phyloP scores from a whole-genome alignment of 768 basidiomycete genomes.

The Rhodocollybia butyracea region DNA sequence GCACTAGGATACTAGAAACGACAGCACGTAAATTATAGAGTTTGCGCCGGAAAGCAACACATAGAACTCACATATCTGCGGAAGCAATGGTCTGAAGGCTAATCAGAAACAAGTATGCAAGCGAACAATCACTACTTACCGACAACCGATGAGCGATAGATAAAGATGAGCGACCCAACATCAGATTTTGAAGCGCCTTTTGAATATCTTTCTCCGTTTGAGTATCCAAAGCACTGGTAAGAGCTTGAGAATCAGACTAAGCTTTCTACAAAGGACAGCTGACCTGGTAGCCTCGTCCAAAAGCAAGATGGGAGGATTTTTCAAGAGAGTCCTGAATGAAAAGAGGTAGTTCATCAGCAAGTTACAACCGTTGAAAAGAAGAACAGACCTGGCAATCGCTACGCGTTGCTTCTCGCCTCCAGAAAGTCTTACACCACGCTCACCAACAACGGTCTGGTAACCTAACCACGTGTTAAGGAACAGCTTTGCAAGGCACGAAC shows the following conservation, averaged over 20 bases:
- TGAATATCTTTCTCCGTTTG: constrained; percentile 90
- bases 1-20: constrained; percentile 71
- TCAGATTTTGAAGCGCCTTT: constrained; percentile 78
- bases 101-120: constrained; percentile 12
- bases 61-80: constrained; percentile 62
- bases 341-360: no score
- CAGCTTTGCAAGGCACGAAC: neutral
- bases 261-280: neutral
- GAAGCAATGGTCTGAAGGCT: constrained; percentile 49
- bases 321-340: constrained; percentile 83
- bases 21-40: constrained; percentile 1
- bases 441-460: constrained; percentile 88
- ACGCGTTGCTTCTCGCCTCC: constrained; percentile 92
- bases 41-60: neutral
- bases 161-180: constrained; percentile 67
- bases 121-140: constrained; percentile 35
- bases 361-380: no score
- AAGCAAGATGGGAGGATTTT: constrained; percentile 81
- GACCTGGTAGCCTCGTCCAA: constrained; percentile 76
- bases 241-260: constrained; percentile 3
- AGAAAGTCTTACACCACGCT: constrained; percentile 78
- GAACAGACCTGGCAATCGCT: constrained; percentile 81
- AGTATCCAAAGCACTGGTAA: constrained; percentile 75
- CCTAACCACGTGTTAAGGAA: constrained; percentile 23
- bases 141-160: constrained; percentile 81